These are phyloP conservation scores for Trifolium subterraneum DNA, from an alignment of 306 rosid genomes.

Conservation along the genomic window DNA sequence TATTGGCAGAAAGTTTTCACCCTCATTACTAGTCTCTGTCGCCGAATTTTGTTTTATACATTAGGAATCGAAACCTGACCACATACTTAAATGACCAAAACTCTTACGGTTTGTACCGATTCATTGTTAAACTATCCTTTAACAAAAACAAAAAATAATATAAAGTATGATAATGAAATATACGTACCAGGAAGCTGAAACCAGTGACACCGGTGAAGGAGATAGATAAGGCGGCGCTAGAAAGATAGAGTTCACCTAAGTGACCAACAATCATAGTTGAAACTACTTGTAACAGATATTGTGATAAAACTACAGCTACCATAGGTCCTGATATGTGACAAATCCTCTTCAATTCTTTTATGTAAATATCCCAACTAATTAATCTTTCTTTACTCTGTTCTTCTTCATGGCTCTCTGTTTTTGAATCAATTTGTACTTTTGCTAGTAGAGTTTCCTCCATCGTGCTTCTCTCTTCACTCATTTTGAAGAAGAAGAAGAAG, in stretches of 20 bases:
- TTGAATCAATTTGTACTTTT: not conserved
- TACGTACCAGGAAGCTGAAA: constrained; percentile 55
- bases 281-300: constrained; percentile 55
- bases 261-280: constrained; percentile 69
- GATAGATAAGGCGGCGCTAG: constrained; percentile 58
- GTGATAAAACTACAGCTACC: constrained; percentile 54
- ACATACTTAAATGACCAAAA: too few relatives aligned
- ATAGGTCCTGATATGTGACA: constrained; percentile 56
- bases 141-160: too few relatives aligned
- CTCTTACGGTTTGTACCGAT: too few relatives aligned
- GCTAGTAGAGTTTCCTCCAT: constrained; percentile 47
- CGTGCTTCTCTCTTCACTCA: not conserved
- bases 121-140: too few relatives aligned
- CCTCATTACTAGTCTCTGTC: too few relatives aligned
- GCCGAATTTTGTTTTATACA: too few relatives aligned
- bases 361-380: constrained; percentile 42
- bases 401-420: not conserved
- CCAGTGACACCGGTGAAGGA: constrained; percentile 64
- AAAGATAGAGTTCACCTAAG: constrained; percentile 58
- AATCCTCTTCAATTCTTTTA: constrained; percentile 54
- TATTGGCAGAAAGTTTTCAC: too few relatives aligned
- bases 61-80: too few relatives aligned
- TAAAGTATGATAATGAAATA: too few relatives aligned
- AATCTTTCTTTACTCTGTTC: not conserved
- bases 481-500: not conserved